Evolutionary conservation across 2,329 filamentous ascomycete genomes (phyloP), one percentile per base, ranked within the genome.

Genomic region (Cytospora piceicola): DNA sequence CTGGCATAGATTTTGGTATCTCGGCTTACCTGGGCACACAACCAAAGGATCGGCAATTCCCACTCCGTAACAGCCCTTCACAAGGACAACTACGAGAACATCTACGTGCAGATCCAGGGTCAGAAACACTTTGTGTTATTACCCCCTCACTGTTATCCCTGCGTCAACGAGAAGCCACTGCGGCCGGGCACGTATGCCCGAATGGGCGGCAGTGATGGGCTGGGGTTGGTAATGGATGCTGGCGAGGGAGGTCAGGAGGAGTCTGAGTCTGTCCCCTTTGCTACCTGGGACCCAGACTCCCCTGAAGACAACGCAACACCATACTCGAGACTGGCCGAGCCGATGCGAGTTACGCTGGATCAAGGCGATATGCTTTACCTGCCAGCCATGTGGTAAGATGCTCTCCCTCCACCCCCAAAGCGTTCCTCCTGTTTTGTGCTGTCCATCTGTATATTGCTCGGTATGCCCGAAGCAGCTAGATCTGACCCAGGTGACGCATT

Each of bases 71-170:
- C 91, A 0, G 88, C 90, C 0, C 76, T 94, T 62, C 92, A 95
- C 78, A 91, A 90, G 72, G 92, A 95, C 77, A 91, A 91, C 72
- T 94, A 94, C 75, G 91, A 95, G 75, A 95, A 95, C 74, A 83
- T 95, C 0, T 95, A 94, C 75, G 89, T 92, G 1, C 91, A 94
- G 72, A 76, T 94, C 17, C 75, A 87, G 0, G 92, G 92, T 0
- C 78, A 79, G 64, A 95, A 95, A 74, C 87, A 91, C 70, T 95
- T 95, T 70, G 83, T 88, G 0, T 80, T 95, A 1, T 77, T 95
- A 1, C 89, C 92, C n/a, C 88, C 91, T 0, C 75, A 90, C 1
- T 90, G 87, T 68, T 85, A 88, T 70, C 82, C 89, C 0, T 90
- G 88, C 68, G 87, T 93, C 53, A 86, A 87, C 66, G 92, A 94